These are phyloP conservation scores for Hygrophoropsis aurantiaca DNA, from an alignment of 768 basidiomycete genomes.

Conservation along the genomic window DNA sequence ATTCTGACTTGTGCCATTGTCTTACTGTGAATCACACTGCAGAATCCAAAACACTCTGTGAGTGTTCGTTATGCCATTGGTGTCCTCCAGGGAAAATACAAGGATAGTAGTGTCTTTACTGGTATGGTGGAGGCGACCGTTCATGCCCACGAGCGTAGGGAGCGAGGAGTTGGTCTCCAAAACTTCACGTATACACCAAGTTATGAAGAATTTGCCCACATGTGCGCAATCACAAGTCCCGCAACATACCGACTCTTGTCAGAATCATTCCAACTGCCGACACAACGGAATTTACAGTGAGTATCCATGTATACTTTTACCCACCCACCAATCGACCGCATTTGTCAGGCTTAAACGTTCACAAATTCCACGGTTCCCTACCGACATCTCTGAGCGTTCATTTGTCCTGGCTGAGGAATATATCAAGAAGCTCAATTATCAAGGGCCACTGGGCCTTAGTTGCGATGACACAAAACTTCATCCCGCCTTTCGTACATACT, in stretches of 20 bases:
- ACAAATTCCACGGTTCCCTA: no score
- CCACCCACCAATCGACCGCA: no score
- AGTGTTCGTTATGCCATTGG: constrained; percentile 15
- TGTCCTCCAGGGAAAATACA: constrained; percentile 23
- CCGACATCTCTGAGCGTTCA: no score
- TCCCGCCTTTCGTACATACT: constrained; percentile 21
- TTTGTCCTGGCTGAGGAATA: no score
- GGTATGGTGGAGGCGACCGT: constrained; percentile 32
- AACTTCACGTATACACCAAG: constrained; percentile 35
- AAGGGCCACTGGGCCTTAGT: constrained; percentile 25
- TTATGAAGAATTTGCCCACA: constrained; percentile 29
- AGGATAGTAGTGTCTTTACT: constrained; percentile 21
- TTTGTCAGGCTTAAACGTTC: no score
- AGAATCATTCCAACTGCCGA: constrained; percentile 19
- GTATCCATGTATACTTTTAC: no score
- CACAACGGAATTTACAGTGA: constrained; percentile 20
- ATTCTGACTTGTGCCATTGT: background rate
- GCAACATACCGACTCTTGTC: constrained; percentile 22
- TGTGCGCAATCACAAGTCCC: constrained; percentile 25
- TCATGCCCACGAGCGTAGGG: constrained; percentile 17
- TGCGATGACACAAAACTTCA: constrained; percentile 39
- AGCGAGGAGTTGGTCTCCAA: constrained; percentile 29
- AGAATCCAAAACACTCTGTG: constrained; percentile 3
- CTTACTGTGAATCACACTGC: background rate
- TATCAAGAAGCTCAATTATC: constrained; percentile 21